These are phyloP conservation scores for Kingdonia uniflora DNA, from an alignment of 164 flowering plant species.

Conservation along the genomic window DNA sequence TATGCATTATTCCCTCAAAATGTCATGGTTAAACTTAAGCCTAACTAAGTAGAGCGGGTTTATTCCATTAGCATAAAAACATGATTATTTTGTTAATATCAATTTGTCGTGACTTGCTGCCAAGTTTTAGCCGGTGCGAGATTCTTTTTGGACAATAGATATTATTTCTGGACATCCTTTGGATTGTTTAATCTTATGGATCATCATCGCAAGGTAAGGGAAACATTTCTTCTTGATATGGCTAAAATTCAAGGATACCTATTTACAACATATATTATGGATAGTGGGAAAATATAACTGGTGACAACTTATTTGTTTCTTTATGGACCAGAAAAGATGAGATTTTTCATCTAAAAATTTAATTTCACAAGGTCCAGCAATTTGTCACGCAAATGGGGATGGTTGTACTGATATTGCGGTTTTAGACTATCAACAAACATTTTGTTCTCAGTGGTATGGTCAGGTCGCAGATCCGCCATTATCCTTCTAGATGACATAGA, in stretches of 20 bases:
- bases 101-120: no score
- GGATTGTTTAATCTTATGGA: constrained; percentile 91
- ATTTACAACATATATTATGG: constrained; percentile 91
- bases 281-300: constrained; percentile 91
- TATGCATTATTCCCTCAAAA: no score
- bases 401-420: constrained; percentile 90
- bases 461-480: constrained; percentile 72
- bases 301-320: constrained; percentile 89
- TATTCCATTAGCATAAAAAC: no score
- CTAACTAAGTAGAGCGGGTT: no score
- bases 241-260: constrained; percentile 95
- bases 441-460: constrained; percentile 89
- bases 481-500: no score
- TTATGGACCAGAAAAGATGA: constrained; percentile 90
- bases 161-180: constrained; percentile 89
- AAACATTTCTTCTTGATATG: constrained; percentile 94
- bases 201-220: constrained; percentile 81
- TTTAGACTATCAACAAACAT: constrained; percentile 86
- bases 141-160: constrained; percentile 93
- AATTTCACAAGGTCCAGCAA: constrained; percentile 86
- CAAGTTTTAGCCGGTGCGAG: no score
- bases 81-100: no score
- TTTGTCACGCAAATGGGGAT: constrained; percentile 98
- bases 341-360: constrained; percentile 81
- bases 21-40: no score